Evolutionary conservation across 1,284 basidiomycete species (phyloP), one percentile per base, ranked within the genome.

Genomic region (Rhodofomes roseus): DNA sequence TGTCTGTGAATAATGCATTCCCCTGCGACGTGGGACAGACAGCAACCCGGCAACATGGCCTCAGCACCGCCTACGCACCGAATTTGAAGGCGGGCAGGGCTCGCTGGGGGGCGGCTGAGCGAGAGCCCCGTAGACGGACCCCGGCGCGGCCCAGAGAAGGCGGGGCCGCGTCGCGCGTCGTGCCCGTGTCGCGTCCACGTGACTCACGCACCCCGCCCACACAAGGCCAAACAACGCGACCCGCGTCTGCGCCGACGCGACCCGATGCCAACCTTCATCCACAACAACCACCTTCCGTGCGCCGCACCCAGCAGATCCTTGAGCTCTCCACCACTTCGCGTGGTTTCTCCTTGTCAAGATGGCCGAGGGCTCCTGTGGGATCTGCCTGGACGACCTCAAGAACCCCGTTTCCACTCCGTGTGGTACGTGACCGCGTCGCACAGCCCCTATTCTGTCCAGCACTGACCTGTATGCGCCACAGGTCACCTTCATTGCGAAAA

Each of bases 401-500:
- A 75, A 77, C 11, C 86, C 87, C 0, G 81, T 87, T 1, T 81
- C 75, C 48, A 76, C 82, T 1, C 87, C 86, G 1, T 89, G 87
- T 64, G 86, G 86, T 86, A 61, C 61, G 79, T 70, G 46, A 23
- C 25, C 39, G 18, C 16, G 12, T 37, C 4, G 41, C 11, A 16
- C 16, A 39, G 37, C 14, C 16, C 37, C 9, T 41, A 34, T 9
- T 43, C 22, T 20, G n/a, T 18, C 2, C 29, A 9, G 58, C 46
- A 51, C 29, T 36, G 31, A 39, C 55, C 34, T 37, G 41, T 29
- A 55, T 56, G 51, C 25, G 54, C 23, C 25, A 6, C 59, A 87
- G 85, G 87, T 23, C 86, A 89, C 61, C 69, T 89, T 18, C 82
- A 83, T 66, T 89, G 86, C 71, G 79, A 80, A 56, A 71, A 73